A percentile compares a stretch with the other conserved stretches of the same genome.
Evolutionary conservation across 1,139 yeast species (phyloP).

Genomic region (Sugiyamaella paludigena): DNA sequence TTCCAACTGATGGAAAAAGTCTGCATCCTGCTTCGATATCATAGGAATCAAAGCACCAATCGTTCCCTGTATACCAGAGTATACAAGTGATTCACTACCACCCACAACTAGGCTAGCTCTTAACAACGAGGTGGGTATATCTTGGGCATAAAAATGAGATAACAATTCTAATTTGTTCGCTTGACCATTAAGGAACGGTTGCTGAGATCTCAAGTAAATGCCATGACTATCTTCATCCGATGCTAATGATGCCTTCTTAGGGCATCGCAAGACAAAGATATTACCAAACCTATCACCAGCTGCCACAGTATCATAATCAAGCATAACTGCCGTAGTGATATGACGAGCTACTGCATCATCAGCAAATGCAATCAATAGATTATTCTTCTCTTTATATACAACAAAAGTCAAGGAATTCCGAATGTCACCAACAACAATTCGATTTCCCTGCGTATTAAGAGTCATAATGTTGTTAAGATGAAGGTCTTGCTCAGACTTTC

Average conservation of each 20-base stretch:
- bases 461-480: constrained; percentile 48
- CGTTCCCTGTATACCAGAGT: constrained; percentile 78
- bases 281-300: constrained; percentile 94
- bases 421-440: constrained; percentile 69
- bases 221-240: constrained; percentile 54
- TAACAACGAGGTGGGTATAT: constrained; percentile 62
- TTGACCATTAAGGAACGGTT: constrained; percentile 46
- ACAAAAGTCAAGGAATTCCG: constrained; percentile 60
- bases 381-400: constrained; percentile 49
- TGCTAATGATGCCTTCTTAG: constrained; percentile 45
- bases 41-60: constrained; percentile 74
- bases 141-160: constrained; percentile 67
- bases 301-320: constrained; percentile 74
- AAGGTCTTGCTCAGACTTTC: constrained; percentile 50
- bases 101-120: constrained; percentile 56
- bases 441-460: constrained; percentile 52
- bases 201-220: constrained; percentile 18
- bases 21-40: constrained; percentile 58
- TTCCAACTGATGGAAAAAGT: constrained; percentile 58
- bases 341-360: constrained; percentile 72
- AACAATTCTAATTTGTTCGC: constrained; percentile 52
- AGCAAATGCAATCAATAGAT: constrained; percentile 59
- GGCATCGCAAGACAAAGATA: constrained; percentile 62
- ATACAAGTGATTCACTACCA: constrained; percentile 63
- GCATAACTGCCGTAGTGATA: constrained; percentile 53